These are phyloP conservation scores for Trichoderma gamsii DNA, from an alignment of 495 filamentous ascomycete genomes.

Conservation along the genomic window DNA sequence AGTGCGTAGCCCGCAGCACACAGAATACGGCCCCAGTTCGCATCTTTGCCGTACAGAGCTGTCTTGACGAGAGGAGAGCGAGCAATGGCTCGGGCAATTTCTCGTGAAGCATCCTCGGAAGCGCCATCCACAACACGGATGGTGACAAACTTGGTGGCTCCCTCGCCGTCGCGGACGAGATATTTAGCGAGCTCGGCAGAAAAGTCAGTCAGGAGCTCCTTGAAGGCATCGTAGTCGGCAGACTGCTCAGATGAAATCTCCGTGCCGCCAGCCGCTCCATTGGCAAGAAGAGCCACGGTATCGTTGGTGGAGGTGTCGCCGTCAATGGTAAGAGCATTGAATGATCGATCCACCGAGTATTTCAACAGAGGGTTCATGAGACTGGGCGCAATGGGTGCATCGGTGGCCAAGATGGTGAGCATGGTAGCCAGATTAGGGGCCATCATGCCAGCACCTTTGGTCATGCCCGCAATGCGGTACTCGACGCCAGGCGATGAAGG, in stretches of 20 bases:
- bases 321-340: slow-evolving; percentile 96
- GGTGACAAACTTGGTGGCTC: slow-evolving; percentile 96
- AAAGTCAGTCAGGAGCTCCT: slow-evolving; percentile 64
- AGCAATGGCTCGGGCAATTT: slow-evolving; percentile 84
- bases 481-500: slow-evolving; percentile 68
- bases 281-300: slow-evolving; percentile 87
- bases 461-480: slow-evolving; percentile 90
- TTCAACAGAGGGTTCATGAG: slow-evolving; percentile 65
- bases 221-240: slow-evolving; percentile 61
- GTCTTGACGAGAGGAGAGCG: slow-evolving; percentile 94
- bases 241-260: slow-evolving; percentile 49
- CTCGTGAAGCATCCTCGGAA: slow-evolving; percentile 56
- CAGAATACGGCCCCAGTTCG: slow-evolving; percentile 94
- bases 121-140: slow-evolving; percentile 73
- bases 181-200: slow-evolving; percentile 81
- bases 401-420: slow-evolving; percentile 88
- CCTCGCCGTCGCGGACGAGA: slow-evolving; percentile 93
- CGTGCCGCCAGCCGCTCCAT: slow-evolving; percentile 83
- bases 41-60: slow-evolving; percentile 91
- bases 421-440: slow-evolving; percentile 97
- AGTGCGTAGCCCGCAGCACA: slow-evolving; percentile 91
- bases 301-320: slow-evolving; percentile 97
- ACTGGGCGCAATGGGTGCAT: slow-evolving; percentile 69
- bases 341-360: slow-evolving; percentile 72
- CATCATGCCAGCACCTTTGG: slow-evolving; percentile 99